Evolutionary conservation across 2,329 filamentous ascomycete species (phyloP), one percentile per base, ranked within the genome.

Genomic region (Lasiodiplodia citricola): DNA sequence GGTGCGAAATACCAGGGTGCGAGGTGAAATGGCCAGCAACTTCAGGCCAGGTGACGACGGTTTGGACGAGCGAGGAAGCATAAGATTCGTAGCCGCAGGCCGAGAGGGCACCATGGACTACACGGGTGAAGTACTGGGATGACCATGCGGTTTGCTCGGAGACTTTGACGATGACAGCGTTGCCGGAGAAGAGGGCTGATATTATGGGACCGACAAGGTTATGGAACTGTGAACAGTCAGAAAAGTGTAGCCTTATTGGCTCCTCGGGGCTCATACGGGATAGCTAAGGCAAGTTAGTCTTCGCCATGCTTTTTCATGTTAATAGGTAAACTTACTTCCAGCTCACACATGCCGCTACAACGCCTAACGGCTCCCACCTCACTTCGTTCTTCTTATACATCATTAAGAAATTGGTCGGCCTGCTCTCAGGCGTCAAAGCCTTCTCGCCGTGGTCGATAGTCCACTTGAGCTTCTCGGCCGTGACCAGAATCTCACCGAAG

Each of bases 111-210:
- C 89, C 90, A 52, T 91, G 90, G 21, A 91, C 91, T 70, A 98
- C 92, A 62, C 86, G 87, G 54, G 91, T 86, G 78, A 97, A 98
- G 84, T 95, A 97, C 8, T 84, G 80, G 8, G 92, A 91, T 70
- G 91, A 96, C 96, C 96, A 99, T 66, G 94, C 95, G 0, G 95
- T 98, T 80, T 95, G 92, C 81, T 99, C 96, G 63, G 93, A 97
- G 58, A 92, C 92, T 83, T 99, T 99, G 79, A 98, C 91, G 52
- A 99, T 85, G 72, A 98, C 91, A 64, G 89, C 93, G 77, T 98
- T 97, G 57, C 96, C 96, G 16, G 94, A 87, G 78, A 98, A 98
- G 63, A 98, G 87, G 18, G 92, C 90, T 73, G 92, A 94, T 77
- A 98, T 96, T 72, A 97, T 87, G 16, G 95, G 96, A 0, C 92